Conservation (phyloP, 2,329 filamentous ascomycete genomes). For the Cercospora canescens region DNA sequence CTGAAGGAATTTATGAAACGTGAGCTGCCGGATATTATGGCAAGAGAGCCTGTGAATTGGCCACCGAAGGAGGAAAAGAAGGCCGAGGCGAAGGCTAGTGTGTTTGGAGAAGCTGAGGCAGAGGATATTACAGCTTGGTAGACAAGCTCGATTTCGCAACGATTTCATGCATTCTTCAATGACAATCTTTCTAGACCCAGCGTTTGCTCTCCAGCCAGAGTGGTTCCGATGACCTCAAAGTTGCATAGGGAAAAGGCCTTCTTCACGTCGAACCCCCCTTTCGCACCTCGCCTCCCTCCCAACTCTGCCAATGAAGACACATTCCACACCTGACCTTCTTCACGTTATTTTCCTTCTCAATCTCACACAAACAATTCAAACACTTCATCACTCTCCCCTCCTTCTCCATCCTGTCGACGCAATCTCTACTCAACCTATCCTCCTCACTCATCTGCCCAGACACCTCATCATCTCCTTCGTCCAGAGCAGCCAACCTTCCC, state of each 20-base stretch:
- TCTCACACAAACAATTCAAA: background rate
- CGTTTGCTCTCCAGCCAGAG: too few relatives aligned
- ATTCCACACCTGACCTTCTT: background rate
- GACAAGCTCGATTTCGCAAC: background rate
- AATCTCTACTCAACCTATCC: background rate
- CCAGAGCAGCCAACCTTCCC: background rate
- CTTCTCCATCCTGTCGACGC: background rate
- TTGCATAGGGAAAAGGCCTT: too few relatives aligned
- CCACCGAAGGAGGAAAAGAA: slow-evolving; percentile 50
- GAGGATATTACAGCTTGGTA: slow-evolving; percentile 95
- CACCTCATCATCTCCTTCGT: background rate
- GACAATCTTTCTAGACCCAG: too few relatives aligned
- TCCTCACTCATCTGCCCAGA: background rate
- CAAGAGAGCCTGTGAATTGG: slow-evolving; percentile 45
- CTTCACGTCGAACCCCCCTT: background rate
- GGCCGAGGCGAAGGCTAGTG: slow-evolving; percentile 79
- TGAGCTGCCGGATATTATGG: slow-evolving; percentile 86
- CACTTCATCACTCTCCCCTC: background rate
- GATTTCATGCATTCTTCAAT: too few relatives aligned
- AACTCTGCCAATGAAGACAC: background rate
- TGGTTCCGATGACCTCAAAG: too few relatives aligned
- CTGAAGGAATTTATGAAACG: slow-evolving; percentile 81
- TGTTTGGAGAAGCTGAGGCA: slow-evolving; percentile 92
- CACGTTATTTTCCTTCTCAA: background rate
- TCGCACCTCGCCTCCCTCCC: background rate